Evolutionary conservation across 1,284 basidiomycete genomes (phyloP), one percentile per base, ranked within the genome.

Genomic region (Leccinum fallax): DNA sequence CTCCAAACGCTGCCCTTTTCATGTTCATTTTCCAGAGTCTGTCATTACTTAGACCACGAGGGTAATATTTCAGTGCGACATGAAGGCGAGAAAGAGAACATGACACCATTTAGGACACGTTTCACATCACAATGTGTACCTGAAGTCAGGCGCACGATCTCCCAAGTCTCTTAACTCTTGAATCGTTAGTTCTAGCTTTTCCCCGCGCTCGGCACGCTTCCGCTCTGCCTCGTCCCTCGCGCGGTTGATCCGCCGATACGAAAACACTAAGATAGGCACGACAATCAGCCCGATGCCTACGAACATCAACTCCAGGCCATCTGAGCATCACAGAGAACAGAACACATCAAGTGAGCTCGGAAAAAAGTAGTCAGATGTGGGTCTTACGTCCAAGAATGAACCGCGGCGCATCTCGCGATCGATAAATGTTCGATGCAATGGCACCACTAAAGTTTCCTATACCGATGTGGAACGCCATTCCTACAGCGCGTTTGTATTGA

Each of bases 251-350:
- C 81, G 77, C 40, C 59, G 79, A 68, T 90, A 89, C 2, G 76
- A 61, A 6, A 83, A 56, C 0, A 85, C 81, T 21, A 82, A 77
- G 19, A 83, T 70, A 0, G 85, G 83, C 0, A 85, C 69, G 53
- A 69, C 68, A 40, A 89, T 77, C 66, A 88, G 77, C 0, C 89
- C 88, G 49, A 90, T 83, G 3, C 81, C 83, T 32, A 89, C 79
- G 62, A 90, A 87, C 80, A 87, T 88, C 36, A 91, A 72, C 69
- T 87, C 86, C n/a, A 88, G 62, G 2, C 76, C 86, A 68, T 89
- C 88, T 89, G 61, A 16, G 28, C n/a, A 36, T 21, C 7, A 49
- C 1, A 13, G 5, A 2, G 2, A 36, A 32, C 26, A 36, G 10
- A 53, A 58, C 6, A 2, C 16, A 5, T 55, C 26, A 32, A 21